A percentile compares a stretch with the other conserved stretches of the same genome.
These are phyloP conservation scores for Discostella stelligeroides DNA, from an alignment of 108 stramenopile genomes.

Conservation along the genomic window DNA sequence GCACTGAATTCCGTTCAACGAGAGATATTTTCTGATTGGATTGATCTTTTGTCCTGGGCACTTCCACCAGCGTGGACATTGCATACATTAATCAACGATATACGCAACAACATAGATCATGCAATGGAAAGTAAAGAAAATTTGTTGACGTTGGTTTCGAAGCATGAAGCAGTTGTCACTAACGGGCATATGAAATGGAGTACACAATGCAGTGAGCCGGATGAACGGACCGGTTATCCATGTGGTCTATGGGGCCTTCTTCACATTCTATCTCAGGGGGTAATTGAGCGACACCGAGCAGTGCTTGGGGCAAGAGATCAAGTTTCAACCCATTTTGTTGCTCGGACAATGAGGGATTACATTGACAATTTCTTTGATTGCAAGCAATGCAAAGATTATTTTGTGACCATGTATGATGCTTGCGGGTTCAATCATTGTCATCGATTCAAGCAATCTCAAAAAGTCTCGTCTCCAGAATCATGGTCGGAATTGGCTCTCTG, in stretches of 20 bases:
- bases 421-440: slow-evolving; percentile 46
- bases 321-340: slow-evolving; percentile 53
- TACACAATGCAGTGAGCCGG: slow-evolving; percentile 35
- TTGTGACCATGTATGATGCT: slow-evolving; percentile 50
- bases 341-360: slow-evolving; percentile 56
- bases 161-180: slow-evolving; percentile 46
- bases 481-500: slow-evolving; percentile 64
- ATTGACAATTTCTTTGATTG: slow-evolving; percentile 79
- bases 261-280: slow-evolving; percentile 68
- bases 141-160: slow-evolving; percentile 40
- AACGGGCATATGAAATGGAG: slow-evolving; percentile 34
- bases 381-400: slow-evolving; percentile 72
- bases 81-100: slow-evolving; percentile 54
- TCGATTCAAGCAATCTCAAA: slow-evolving; percentile 34
- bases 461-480: slow-evolving; percentile 12
- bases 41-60: slow-evolving; percentile 59
- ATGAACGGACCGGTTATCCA: slow-evolving; percentile 48
- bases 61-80: slow-evolving; percentile 59
- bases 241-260: slow-evolving; percentile 78
- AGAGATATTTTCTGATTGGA: slow-evolving; percentile 50
- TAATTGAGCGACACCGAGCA: slow-evolving; percentile 64
- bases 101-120: slow-evolving; percentile 50
- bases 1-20: slow-evolving; percentile 27
- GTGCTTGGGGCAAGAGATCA: slow-evolving; percentile 52
- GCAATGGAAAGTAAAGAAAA: slow-evolving; percentile 41